phyloP scores from a whole-genome alignment of 495 filamentous ascomycete species.

The Glarea lozoyensis region DNA sequence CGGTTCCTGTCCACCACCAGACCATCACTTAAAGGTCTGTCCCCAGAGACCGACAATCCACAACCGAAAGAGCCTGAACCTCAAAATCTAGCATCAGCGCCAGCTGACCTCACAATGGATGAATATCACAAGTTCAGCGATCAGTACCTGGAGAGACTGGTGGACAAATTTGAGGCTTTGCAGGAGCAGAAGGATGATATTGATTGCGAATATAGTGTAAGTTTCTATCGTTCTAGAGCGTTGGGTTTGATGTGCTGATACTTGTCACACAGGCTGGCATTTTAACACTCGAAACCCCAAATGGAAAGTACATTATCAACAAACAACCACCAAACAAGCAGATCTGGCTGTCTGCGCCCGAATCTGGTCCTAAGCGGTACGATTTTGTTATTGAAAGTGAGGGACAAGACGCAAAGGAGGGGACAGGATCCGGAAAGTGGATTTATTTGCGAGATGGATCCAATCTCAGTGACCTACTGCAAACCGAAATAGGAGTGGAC shows the following conservation, averaged over 20 bases:
- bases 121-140: slow-evolving; percentile 42
- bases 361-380: slow-evolving; percentile 86
- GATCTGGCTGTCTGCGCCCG: slow-evolving; percentile 91
- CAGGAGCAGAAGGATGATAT: slow-evolving; percentile 53
- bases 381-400: slow-evolving; percentile 72
- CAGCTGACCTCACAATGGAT: slow-evolving; percentile 16
- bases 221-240: slow-evolving; percentile 15
- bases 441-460: slow-evolving; percentile 75
- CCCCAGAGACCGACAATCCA: slow-evolving; percentile 20
- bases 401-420: slow-evolving; percentile 65
- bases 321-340: slow-evolving; percentile 97
- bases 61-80: slow-evolving; percentile 11
- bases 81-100: slow-evolving; percentile 1
- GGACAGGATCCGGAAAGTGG: slow-evolving; percentile 63
- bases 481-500: slow-evolving; percentile 56
- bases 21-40: slow-evolving; percentile 18
- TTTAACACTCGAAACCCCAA: slow-evolving; percentile 53
- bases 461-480: slow-evolving; percentile 61
- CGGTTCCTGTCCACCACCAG: slow-evolving; percentile 11
- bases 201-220: slow-evolving; percentile 54
- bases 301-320: slow-evolving; percentile 86
- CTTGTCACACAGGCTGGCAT: slow-evolving; percentile 89
- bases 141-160: slow-evolving; percentile 45
- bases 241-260: too few species aligned
- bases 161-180: slow-evolving; percentile 56